Evolutionary conservation across 192 early-diverging fungal species (phyloP), one percentile per base, ranked within the genome.

Genomic region (Coemansia sp.): DNA sequence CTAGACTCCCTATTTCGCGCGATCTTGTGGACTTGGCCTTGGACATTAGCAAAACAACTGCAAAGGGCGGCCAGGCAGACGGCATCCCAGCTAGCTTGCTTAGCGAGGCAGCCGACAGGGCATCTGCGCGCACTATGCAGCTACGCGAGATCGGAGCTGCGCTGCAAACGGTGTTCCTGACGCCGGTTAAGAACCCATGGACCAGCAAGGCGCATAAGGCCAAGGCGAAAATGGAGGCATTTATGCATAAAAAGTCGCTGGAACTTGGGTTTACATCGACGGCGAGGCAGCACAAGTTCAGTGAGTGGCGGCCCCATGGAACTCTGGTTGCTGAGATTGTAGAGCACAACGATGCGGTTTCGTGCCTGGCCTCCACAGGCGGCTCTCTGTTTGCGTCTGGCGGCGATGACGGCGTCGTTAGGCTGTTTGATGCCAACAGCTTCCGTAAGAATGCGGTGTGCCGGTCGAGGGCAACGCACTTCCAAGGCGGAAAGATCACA

Each of bases 371-470:
- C 0, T 81, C 91, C 2, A 87, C 90, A 3, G 83, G 83, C 13
- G 90, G 92, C 67, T 87, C 83, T 4, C 75, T 90, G 41, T 89
- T 97, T 73, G 88, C 89, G 10, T 87, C 92, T 0, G 92, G 87
- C 42, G 91, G 92, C 19, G 87, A 90, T 29, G 94, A 96, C 68
- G 92, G 92, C 28, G 86, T 85, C 2, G 83, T 91, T 14, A 87
- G 87, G 55, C 85, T 94, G 54, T 97, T 94, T 88, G 95, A 97
- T 71, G 84, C 82, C 30, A 83, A 70, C 1, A 79, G 91, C 28
- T 75, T 97, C 20, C 90, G 91, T 53, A 91, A 89, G 50, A 96
- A 92, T 65, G 91, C 94, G 0, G 86, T 91, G 17, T 91, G 89
- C 60, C 83, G 90, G 37, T 81, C 94, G 1, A 79, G 89, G 27